Evolutionary conservation across 352 stramenopile genomes (phyloP), one percentile per base, ranked within the genome.

Genomic region (Phytophthora constricta): DNA sequence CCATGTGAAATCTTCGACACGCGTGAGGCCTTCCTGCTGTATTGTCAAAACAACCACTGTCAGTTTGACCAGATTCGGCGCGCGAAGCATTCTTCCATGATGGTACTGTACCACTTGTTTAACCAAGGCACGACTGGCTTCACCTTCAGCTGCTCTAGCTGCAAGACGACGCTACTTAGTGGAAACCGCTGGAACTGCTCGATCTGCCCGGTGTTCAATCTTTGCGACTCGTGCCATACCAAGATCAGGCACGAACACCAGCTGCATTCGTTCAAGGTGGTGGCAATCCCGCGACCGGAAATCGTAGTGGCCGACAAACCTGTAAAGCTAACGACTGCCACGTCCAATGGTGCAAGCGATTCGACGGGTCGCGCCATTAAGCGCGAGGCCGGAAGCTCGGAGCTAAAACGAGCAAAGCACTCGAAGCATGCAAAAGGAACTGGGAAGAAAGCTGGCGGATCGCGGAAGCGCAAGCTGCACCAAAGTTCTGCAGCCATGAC

Each of bases 41-140:
- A 95, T 57, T 96, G 89, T 56, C 86, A 95, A 66, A 95, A 96
- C 74, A 96, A 95, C 51, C 83, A 95, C 67, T 93, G 83, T 61
- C 81, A 95, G 62, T 91, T 91, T 65, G 78, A 92, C 66, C 83
- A 93, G 71, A 89, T 93, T 50, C 82, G 84, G 1, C 87, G 80
- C n/a, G 86, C 81, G 5, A 95, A 92, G 66, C 87, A 91, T 69
- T 92, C 80, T 54, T 93, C 84, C 41, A 92, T 92, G 87, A 95
- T 92, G 82, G 83, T 94, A 31, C 48, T 95, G 28, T 92, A 94
- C 37, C 89, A 95, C 58, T 73, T 94, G 68, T 93, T 97, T 67
- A 97, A 98, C 63, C 90, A 96, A 57, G 96, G 98, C 70, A 98
- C 95, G 33, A 98, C 97, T 11, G 98, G 98, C 39, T 99, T 99